phyloP scores from a whole-genome alignment of 805 yeast species.

The Saccharomycopsis fibuligera region DNA sequence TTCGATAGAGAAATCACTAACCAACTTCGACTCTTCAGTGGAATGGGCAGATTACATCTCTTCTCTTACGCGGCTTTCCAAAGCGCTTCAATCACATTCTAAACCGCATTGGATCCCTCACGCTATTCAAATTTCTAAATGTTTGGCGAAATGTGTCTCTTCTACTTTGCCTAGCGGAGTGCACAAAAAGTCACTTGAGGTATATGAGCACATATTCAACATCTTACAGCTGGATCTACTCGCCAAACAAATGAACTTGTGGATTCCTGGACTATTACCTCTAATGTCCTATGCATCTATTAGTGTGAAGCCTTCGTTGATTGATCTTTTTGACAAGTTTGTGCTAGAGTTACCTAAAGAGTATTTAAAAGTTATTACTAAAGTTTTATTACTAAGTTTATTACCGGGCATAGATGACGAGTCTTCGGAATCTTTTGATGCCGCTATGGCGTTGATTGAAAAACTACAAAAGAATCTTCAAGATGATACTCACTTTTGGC shows the following conservation, averaged over 20 bases:
- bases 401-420: slow-evolving; percentile 92
- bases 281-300: slow-evolving; percentile 83
- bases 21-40: slow-evolving; percentile 69
- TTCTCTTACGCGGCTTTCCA: slow-evolving; percentile 70
- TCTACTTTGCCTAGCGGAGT: slow-evolving; percentile 91
- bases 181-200: slow-evolving; percentile 78
- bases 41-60: slow-evolving; percentile 99
- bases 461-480: slow-evolving; percentile 47
- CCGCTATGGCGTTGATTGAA: slow-evolving; percentile 55
- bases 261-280: slow-evolving; percentile 94
- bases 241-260: slow-evolving; percentile 51
- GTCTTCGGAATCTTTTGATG: slow-evolving; percentile 70
- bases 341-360: slow-evolving; percentile 46
- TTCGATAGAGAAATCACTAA: slow-evolving; percentile 67
- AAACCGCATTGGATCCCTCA: slow-evolving; percentile 55
- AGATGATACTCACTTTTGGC: slow-evolving; percentile 83
- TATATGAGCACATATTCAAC: slow-evolving; percentile 65
- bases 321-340: slow-evolving; percentile 52
- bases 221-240: slow-evolving; percentile 51
- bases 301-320: slow-evolving; percentile 73
- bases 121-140: slow-evolving; percentile 57
- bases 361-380: slow-evolving; percentile 48
- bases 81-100: slow-evolving; percentile 48
- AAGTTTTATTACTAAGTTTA: slow-evolving; percentile 67
- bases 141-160: slow-evolving; percentile 72